Evolutionary conservation across 352 stramenopile species (phyloP).

Genomic region (Phytophthora fragariaefolia): DNA sequence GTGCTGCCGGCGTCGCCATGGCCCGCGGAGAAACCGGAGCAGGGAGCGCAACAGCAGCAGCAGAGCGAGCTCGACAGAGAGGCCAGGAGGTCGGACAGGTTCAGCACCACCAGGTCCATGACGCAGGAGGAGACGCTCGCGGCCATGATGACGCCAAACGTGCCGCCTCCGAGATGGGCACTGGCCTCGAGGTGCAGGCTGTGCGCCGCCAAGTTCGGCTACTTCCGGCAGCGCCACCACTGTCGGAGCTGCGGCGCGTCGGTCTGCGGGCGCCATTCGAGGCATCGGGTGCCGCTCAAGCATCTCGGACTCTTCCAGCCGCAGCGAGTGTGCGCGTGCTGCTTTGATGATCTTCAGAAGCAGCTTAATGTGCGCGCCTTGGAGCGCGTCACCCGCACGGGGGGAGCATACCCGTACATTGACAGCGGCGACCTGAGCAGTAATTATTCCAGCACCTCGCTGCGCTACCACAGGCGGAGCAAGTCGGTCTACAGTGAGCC

Average conservation of each 20-base stretch:
- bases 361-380: constrained; percentile 49
- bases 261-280: constrained; percentile 77
- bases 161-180: constrained; percentile 57
- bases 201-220: constrained; percentile 77
- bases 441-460: constrained; percentile 22
- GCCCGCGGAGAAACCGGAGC: constrained; percentile 13
- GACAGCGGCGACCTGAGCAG: constrained; percentile 22
- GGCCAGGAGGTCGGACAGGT: constrained; percentile 19
- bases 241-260: constrained; percentile 84
- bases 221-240: constrained; percentile 82
- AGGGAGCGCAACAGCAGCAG: constrained; percentile 7
- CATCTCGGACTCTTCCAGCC: constrained; percentile 60
- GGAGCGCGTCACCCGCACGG: constrained; percentile 32
- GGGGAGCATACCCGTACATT: constrained; percentile 32
- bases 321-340: constrained; percentile 71
- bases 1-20: constrained; percentile 22
- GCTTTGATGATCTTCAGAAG: constrained; percentile 65
- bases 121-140: constrained; percentile 37
- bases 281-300: constrained; percentile 64
- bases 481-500: constrained; percentile 45
- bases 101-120: constrained; percentile 20
- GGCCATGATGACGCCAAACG: constrained; percentile 29
- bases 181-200: constrained; percentile 62
- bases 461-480: constrained; percentile 33
- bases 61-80: constrained; percentile 2